A percentile compares a stretch with the other conserved stretches of the same genome.
phyloP scores from a whole-genome alignment of 73 alveolate genomes.

The Effrenium voratum region DNA sequence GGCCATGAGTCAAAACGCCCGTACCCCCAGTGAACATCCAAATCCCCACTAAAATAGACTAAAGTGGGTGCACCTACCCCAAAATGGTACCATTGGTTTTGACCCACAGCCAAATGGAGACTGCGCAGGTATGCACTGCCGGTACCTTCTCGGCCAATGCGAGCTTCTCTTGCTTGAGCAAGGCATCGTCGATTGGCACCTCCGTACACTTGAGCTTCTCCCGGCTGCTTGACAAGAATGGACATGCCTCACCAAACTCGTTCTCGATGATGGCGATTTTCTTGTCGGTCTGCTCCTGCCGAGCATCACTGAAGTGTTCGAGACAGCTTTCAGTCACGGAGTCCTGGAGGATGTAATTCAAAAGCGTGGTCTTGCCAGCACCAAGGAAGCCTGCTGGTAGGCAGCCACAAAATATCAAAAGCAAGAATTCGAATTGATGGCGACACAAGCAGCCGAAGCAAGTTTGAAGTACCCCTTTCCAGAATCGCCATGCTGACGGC shows the following conservation, averaged over 20 bases:
- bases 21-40: too few relatives aligned
- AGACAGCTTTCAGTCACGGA: not conserved
- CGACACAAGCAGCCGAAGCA: not conserved
- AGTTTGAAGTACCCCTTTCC: not conserved
- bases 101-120: not conserved
- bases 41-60: not conserved
- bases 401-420: not conserved
- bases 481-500: not conserved
- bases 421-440: not conserved
- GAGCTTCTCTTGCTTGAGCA: slow-evolving; percentile 64
- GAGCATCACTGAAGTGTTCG: not conserved
- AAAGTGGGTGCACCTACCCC: not conserved
- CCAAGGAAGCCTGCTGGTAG: slow-evolving; percentile 93
- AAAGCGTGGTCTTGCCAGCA: slow-evolving; percentile 86
- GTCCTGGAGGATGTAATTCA: slow-evolving; percentile 89
- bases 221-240: not conserved
- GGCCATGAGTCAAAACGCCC: too few relatives aligned
- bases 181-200: slow-evolving; percentile 62
- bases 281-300: slow-evolving; percentile 80
- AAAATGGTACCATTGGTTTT: not conserved
- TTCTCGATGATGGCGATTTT: slow-evolving; percentile 89
- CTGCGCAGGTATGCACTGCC: not conserved
- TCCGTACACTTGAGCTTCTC: not conserved
- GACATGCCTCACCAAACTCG: slow-evolving; percentile 75
- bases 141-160: slow-evolving; percentile 80